Conservation (phyloP, 306 rosid genomes). For the Prinsepia uniflora region DNA sequence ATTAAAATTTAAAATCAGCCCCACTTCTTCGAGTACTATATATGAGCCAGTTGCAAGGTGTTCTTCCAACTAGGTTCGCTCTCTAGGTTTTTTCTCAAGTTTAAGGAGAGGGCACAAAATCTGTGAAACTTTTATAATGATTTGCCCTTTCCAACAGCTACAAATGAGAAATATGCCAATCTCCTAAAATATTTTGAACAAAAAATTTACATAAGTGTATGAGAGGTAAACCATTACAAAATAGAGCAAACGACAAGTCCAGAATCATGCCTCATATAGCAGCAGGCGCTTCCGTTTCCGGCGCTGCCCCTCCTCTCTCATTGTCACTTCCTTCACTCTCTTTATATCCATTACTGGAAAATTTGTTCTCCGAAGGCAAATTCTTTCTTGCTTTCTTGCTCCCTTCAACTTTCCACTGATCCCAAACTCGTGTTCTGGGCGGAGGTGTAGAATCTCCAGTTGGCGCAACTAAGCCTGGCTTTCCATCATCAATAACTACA, state of each 20-base stretch:
- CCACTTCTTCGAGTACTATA: too few relatives aligned
- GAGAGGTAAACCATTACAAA: constrained; percentile 13
- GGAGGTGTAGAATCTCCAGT: constrained; percentile 63
- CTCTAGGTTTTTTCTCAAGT: background rate
- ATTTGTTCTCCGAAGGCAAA: constrained; percentile 62
- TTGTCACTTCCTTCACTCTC: constrained; percentile 34
- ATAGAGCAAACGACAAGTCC: background rate
- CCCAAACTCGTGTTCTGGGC: constrained; percentile 57
- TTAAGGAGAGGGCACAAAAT: background rate
- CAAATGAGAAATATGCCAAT: background rate
- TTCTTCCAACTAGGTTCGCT: too few relatives aligned
- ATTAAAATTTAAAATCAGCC: too few relatives aligned
- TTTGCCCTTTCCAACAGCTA: background rate
- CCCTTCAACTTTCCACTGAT: constrained; percentile 58
- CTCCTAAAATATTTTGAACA: background rate
- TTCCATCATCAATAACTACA: constrained; percentile 82
- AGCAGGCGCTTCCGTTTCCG: constrained; percentile 47
- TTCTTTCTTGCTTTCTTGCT: constrained; percentile 48
- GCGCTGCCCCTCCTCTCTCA: constrained; percentile 32
- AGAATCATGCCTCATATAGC: constrained; percentile 36
- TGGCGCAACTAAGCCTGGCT: constrained; percentile 91
- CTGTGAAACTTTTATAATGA: too few relatives aligned
- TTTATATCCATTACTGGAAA: constrained; percentile 36
- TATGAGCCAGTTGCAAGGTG: too few relatives aligned
- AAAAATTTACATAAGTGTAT: constrained; percentile 4